Base-by-base conservation (phyloP, 495 filamentous ascomycete species). In the Ramalina intermedia region DNA sequence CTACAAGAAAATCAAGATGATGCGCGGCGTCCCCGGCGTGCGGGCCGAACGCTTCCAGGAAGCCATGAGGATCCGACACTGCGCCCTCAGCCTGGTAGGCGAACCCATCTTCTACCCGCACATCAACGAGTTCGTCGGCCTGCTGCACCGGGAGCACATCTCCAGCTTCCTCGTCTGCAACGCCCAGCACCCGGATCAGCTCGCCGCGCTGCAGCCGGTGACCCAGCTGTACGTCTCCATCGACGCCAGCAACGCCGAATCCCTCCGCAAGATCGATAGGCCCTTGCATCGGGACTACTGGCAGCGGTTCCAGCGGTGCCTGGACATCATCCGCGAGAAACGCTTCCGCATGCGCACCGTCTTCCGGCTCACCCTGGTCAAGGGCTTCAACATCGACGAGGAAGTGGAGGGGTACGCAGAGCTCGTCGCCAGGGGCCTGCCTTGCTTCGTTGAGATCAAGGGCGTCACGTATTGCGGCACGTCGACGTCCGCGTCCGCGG, bases 41-140 rank as follows among this genome's bases (percentile, higher is more conserved):
- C 76, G 90, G 8, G 85, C 90, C 0, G 90, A 95, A 63, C 74
- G 90, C 13, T 96, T 94, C 58, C 80, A 79, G 4, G 90, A 96
- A 64, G 90, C 89, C 0, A 89, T 95, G 82, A 74, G 79, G 24
- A 93, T 96, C 52, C 75, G 85, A 2, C 90, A 96, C 63, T 96
- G 90, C 62, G 90, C 90, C 1, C 69, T 96, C 18, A 83, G 77
- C 58, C 71, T 96, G 39, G 90, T 96, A 36, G 90, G 90, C 49
- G 90, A 96, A 61, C 90, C 90, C 6, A 94, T 96, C 54, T 96
- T 96, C 73, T 96, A 96, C 63, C 90, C 90, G 18, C 81, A 90
- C 63, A 96, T 96, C 69, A 96, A 96, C 64, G 81, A 82, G 53
- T 88, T 96, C 59, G 63, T 90, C 1, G 73, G 70, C 37, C 69